Evolutionary conservation across 2,329 filamentous ascomycete genomes (phyloP), one percentile per base, ranked within the genome.

Genomic region (Xylariaceae sp.): DNA sequence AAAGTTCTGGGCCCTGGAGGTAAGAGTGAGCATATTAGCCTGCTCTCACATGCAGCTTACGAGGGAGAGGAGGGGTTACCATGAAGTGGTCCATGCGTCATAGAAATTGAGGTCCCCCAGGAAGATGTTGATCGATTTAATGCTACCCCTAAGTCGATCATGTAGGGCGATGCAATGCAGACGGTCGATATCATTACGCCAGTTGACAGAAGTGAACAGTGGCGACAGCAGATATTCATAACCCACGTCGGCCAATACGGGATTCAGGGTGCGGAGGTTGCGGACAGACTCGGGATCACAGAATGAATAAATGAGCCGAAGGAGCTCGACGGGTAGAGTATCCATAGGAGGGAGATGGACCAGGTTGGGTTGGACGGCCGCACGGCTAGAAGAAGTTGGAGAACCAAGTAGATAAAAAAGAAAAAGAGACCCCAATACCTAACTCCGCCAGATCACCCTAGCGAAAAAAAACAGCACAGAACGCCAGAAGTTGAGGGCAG

Each of bases 101-200:
- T 70, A 68, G 45, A 67, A 65, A 50, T 70, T 64, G 35, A 73
- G 52, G 38, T 69, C 65, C 45, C 69, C 63, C 42, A 76, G 65
- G 55, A 73, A 73, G 55, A 76, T 66, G 46, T 67, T 70, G 48
- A 75, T 57, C 17, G 68, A 65, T 22, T 64, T 62, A 57, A 77
- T 69, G 47, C 63, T 65, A 35, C 57, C 57, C 40, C 67, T 66
- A 23, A 75, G 66, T 5, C 66, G 67, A 32, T 67, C 64, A 49
- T 73, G 64, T 42, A 59, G 57, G 14, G 73, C 69, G 45, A 77
- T 72, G 39, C 60, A 61, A 45, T 69, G 64, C 17, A 77, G 64
- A 14, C 71, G 66, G 36, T 64, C 60, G 34, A 72, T 64, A 51
- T 76, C 73, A 54, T 72, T 63, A 42, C 68, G 66, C 67, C 71